Evolutionary conservation across 106 monocot species (phyloP), one percentile per base, ranked within the genome.

Genomic region (Agapanthus africanus): DNA sequence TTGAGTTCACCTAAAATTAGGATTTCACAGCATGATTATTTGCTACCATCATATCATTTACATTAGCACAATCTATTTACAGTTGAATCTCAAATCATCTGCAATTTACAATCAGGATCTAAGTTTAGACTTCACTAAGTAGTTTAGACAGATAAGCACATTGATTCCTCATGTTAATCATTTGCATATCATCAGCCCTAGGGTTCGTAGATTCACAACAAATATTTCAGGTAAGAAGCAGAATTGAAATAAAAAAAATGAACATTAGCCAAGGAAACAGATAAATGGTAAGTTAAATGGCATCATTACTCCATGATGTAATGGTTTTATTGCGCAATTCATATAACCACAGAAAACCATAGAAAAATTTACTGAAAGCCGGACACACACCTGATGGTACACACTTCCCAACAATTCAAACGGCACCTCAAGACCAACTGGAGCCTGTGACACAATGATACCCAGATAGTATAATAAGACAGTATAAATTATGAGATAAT

Each of bases 331-430:
- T 49, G 19, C n/a, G n/a, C 49, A 49, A 4, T 21, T 19, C 49
- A 56, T 27, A 19, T 35, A 56, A 61, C 33, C 33, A 61, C 15
- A 61, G 19, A n/a, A 61, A 35, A 18, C 19, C 34, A 61, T 31
- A 57, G 3, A 13, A 35, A n/a, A 35, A 35, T 35, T 13, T 18
- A 16, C 32, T 36, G 36, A 2, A n/a, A 61, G 23, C n/a, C 7
- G 0, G 64, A 54, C 63, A 33, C 36, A 15, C 28, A 91, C 95
- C 95, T 97, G 95, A 81, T 92, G 95, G 52, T 91, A 97, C 14
- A 97, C 76, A 13, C 78, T 69, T 36, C 95, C 95, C 71, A 97
- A 61, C 9, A 88, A 73, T 33, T 91, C 79, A 84, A 89, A 97
- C n/a, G 91, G 91, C 6, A 97, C 86, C 74, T 91, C 91, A 42